Evolutionary conservation across 2,329 filamentous ascomycete species (phyloP), one percentile per base, ranked within the genome.

Genomic region (Colletotrichum acutatum): DNA sequence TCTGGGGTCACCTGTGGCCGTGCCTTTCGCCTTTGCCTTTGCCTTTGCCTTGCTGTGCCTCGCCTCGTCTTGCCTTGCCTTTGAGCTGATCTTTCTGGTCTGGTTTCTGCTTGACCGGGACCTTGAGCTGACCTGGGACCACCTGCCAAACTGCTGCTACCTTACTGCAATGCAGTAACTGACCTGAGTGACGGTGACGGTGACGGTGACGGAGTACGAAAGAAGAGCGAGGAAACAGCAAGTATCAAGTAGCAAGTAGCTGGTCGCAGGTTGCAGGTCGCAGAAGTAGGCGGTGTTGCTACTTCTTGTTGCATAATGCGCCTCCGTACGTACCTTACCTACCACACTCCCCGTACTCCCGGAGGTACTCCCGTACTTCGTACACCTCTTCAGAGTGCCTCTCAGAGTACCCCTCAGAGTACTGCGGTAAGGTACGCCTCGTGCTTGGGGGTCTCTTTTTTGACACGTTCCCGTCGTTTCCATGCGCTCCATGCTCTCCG

Each of bases 261-360:
- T 30, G 24, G 32, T 32, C 30, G 28, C 28, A 30, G 28, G 28
- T 30, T 7, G 30, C 30, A 42, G 34, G 34, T 42, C 30, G 3
- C 32, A 32, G 32, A 58, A 9, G 70, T 22, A 65, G 70, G 70
- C 66, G 22, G 66, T 65, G 70, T 70, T 72, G 67, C 52, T 53
- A 64, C 46, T 64, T 69, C 59, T 28, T 56, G 58, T 72, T 72
- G 69, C 69, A 72, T 72, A 72, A 72, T 72, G 59, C 65, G 53
- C 46, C 66, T 60, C 52, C 61, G 42, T 46, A 32, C 32, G 32
- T 12, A 32, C 32, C 32, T 32, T 11, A 12, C 32, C 12, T n/a
- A n/a, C n/a, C n/a, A n/a, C 32, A 32, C 32, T 32, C 32, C 32
- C 32, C 32, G 32, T 32, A 32, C 32, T 32, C 32, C 32, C 32